A percentile compares a stretch with the other conserved stretches of the same genome.
Evolutionary conservation across 2,329 filamentous ascomycete genomes (phyloP).

Genomic region (Lomentospora prolificans): DNA sequence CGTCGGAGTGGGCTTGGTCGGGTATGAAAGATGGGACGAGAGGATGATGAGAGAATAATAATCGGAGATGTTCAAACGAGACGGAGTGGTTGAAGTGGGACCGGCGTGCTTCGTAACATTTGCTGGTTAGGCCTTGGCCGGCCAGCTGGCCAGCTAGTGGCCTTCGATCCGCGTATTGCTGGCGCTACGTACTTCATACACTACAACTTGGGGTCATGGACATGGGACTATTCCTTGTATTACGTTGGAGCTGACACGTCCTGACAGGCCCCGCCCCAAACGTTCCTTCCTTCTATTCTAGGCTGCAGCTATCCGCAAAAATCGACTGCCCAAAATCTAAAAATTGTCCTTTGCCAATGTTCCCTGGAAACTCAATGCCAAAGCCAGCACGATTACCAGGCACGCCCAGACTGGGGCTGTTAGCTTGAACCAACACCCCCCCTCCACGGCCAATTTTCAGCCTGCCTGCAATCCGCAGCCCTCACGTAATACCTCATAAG

Average conservation of each 20-base stretch:
- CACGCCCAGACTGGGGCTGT: no score
- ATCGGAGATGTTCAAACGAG: no score
- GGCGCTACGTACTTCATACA: no score
- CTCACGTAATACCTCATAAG: background rate
- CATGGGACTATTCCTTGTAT: background rate
- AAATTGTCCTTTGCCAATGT: conserved; percentile 10
- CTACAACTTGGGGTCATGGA: background rate
- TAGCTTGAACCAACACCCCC: background rate
- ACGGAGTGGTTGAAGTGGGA: no score
- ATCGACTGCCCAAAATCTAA: background rate
- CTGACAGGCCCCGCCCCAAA: no score
- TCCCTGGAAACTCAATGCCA: conserved; percentile 4
- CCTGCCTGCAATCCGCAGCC: background rate
- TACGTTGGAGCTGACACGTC: background rate
- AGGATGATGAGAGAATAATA: no score
- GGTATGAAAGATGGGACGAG: no score
- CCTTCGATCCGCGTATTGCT: no score
- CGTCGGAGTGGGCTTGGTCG: no score
- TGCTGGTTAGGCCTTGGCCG: no score
- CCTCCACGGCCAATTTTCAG: background rate
- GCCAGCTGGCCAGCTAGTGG: no score
- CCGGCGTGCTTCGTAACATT: no score
- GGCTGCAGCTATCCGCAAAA: background rate
- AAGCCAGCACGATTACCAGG: background rate
- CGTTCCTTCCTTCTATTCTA: background rate